These are phyloP conservation scores for Dalbergia oliveri DNA, from an alignment of 306 rosid species.

Conservation along the genomic window DNA sequence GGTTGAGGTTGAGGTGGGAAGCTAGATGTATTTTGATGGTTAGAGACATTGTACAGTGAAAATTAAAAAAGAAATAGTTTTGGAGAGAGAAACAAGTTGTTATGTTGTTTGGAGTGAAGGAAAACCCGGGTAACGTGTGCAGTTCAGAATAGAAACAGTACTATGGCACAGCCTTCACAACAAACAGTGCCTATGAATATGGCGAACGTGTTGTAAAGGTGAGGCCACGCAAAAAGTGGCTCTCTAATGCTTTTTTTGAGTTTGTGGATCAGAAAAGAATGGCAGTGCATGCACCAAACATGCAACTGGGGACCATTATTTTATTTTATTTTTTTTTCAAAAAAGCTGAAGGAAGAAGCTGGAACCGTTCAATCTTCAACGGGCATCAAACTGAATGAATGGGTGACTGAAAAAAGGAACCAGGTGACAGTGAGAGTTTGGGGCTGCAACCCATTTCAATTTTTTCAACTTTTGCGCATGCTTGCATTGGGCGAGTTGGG, in stretches of 20 bases:
- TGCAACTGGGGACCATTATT: slow-evolving; percentile 39
- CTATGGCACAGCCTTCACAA: neutral
- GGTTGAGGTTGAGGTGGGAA: slow-evolving; percentile 43
- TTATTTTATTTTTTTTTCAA: neutral
- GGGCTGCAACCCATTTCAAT: no score
- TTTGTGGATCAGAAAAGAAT: slow-evolving; percentile 54
- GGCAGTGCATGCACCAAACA: slow-evolving; percentile 34
- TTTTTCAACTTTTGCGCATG: no score
- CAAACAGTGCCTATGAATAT: slow-evolving; percentile 40
- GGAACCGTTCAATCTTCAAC: slow-evolving; percentile 24
- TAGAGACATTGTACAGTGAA: slow-evolving; percentile 63
- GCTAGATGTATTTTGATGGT: slow-evolving; percentile 63
- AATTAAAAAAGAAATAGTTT: neutral
- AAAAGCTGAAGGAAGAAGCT: neutral
- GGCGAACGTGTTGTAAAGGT: slow-evolving; percentile 54
- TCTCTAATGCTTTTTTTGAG: neutral
- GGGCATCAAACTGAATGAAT: neutral
- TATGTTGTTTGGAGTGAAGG: slow-evolving; percentile 16
- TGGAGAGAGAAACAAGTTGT: slow-evolving; percentile 7
- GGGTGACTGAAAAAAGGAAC: neutral
- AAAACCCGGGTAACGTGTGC: neutral
- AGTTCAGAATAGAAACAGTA: neutral
- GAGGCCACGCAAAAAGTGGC: slow-evolving; percentile 46
- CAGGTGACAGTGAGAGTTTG: neutral
- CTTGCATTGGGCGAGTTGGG: no score